Base-by-base conservation (phyloP, 2,329 filamentous ascomycete genomes). In the Alternaria sp. region DNA sequence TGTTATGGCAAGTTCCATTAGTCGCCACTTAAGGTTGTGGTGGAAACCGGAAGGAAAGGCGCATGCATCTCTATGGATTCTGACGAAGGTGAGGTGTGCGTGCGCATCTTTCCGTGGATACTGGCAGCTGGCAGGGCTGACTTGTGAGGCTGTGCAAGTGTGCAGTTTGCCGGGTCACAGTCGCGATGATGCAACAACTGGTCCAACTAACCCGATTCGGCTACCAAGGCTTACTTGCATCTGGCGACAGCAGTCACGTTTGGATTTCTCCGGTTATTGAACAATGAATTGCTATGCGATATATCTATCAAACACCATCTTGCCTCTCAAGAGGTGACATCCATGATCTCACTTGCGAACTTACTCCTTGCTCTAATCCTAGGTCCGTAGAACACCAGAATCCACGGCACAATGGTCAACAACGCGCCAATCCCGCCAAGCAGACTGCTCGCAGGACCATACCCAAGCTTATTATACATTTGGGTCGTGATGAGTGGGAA, bases 371-470 rank as follows among this genome's bases (percentile, higher is more conserved):
- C 86, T 26, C 94, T 85, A 66, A 97, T 97, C 67, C 75, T 87
- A 33, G 90, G 88, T 0, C 94, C 95, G 69, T 88, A 96, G 30
- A 96, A 88, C 0, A 94, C 87, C 55, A 97, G 78, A 0, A 94
- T 89, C 92, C 93, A 97, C 0, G 94, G 95, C n/a, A 97, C 93
- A 2, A 92, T 77, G 0, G 92, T 94, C 65, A 97, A 78, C 2
- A 86, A 60, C 3, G 84, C 82, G 3, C 85, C 87, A 64, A 97
- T 87, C 0, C 89, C 91, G 6, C 94, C 94, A 7, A 97, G 81
- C 49, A 97, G 76, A 65, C 88, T 92, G 3, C 90, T 92, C 0
- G 92, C 93, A 1, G 86, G 88, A 7, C 87, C 87, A 71, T 90
- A 89, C 0, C 91, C 91, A 45, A 97, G 81, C 8, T 88, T 88